Conservation (phyloP, 2,329 filamentous ascomycete genomes). For the Phoma sp. region DNA sequence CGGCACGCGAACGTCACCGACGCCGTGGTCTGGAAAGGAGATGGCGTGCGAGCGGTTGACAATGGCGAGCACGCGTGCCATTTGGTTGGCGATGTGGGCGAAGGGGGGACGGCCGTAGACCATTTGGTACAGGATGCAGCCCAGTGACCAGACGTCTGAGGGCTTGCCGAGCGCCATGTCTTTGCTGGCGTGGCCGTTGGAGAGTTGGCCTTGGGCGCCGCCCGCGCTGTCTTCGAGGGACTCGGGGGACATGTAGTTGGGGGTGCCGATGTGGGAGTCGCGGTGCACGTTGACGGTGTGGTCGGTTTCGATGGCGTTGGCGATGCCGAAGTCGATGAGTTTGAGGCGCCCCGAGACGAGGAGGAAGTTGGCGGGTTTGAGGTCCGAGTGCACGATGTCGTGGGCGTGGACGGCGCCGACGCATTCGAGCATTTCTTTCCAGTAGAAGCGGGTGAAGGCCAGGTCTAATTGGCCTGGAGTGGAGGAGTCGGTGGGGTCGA, state of each 20-base stretch:
- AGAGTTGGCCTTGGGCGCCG: conserved; percentile 50
- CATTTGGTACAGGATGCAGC: conserved; percentile 98
- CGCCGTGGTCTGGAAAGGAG: conserved; percentile 71
- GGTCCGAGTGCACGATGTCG: conserved; percentile 94
- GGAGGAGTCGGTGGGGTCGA: conserved; percentile 60
- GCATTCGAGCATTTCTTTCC: conserved; percentile 99
- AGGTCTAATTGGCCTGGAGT: conserved; percentile 70
- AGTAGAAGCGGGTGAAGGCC: conserved; percentile 94
- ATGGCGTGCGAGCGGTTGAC: conserved; percentile 78
- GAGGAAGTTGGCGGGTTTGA: conserved; percentile 97
- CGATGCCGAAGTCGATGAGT: conserved; percentile 98
- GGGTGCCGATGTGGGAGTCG: conserved; percentile 92
- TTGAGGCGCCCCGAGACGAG: conserved; percentile 89
- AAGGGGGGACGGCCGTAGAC: conserved; percentile 97
- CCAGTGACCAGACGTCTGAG: conserved; percentile 93
- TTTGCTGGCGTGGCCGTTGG: conserved; percentile 58
- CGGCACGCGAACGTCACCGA: conserved; percentile 67
- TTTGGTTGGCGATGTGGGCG: conserved; percentile 85
- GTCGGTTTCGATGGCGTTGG: conserved; percentile 93
- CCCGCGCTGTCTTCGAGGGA: conserved; percentile 87
- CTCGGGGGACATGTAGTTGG: conserved; percentile 99
- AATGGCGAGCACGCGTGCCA: conserved; percentile 85
- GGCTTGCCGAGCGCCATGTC: conserved; percentile 96
- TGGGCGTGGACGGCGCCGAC: conserved; percentile 85
- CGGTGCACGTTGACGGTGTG: conserved; percentile 97